phyloP scores from a whole-genome alignment of 257 asterid genomes.

The Nicotiana tomentosiformis region DNA sequence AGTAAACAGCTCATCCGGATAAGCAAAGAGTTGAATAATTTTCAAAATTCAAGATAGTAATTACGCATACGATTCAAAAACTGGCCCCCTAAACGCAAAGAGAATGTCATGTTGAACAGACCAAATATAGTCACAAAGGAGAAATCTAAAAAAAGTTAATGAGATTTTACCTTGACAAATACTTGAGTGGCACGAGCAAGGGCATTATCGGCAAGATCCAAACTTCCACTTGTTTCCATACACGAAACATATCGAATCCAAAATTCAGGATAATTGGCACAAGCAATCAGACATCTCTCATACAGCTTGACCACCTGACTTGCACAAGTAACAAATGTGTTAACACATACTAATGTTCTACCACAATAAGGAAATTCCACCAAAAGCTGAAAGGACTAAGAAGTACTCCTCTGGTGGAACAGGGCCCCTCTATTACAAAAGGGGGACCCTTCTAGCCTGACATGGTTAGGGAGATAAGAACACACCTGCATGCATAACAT shows the following conservation, averaged over 20 bases:
- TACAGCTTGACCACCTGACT: conserved; percentile 90
- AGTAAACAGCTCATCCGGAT: not conserved
- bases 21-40: not conserved
- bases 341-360: conserved; percentile 15
- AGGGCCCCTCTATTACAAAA: conserved; percentile 78
- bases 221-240: conserved; percentile 88
- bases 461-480: conserved; percentile 97
- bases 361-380: conserved; percentile 18
- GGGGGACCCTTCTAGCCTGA: conserved; percentile 95
- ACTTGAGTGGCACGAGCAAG: conserved; percentile 96
- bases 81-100: not conserved
- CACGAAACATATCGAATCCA: conserved; percentile 85
- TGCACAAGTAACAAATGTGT: conserved; percentile 23
- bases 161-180: conserved; percentile 64
- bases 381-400: conserved; percentile 18
- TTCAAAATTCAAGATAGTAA: not conserved
- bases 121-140: not conserved
- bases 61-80: not conserved
- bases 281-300: conserved; percentile 92
- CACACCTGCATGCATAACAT: conserved; percentile 99
- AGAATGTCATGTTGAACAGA: not conserved
- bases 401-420: conserved; percentile 80
- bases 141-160: not conserved
- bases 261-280: conserved; percentile 95
- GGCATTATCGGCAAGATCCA: conserved; percentile 97